Evolutionary conservation across 2,329 filamentous ascomycete genomes (phyloP), one percentile per base, ranked within the genome.

Genomic region (Aspergillus sp.): DNA sequence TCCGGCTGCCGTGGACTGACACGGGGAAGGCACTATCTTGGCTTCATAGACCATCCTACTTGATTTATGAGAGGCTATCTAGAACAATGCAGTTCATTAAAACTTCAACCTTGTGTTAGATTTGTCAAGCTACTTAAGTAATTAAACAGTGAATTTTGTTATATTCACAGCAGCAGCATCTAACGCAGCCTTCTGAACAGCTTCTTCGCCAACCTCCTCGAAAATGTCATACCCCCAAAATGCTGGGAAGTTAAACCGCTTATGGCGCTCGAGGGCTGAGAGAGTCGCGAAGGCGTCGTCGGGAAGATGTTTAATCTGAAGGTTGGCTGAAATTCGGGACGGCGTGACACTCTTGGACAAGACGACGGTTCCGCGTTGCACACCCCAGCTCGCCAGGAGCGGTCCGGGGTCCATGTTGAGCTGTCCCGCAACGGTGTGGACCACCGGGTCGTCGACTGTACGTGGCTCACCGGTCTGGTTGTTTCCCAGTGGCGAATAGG

Each of bases 361-460:
- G 5, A 82, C 81, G 18, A 81, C 76, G 0, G 79, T 81, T 1
- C 81, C 81, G 15, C 82, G 72, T 63, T 83, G 79, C 4, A 84
- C 74, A 8, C 75, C 79, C 81, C 82, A 85, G 61, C 77, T 79
- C 43, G 84, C 76, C 4, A 85, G 72, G 3, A 85, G 69, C 64
- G 83, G 80, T 4, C 81, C 81, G 1, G 80, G 78, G 15, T 86
- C 78, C 65, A 80, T 81, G n/a, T 83, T 80, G 30, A 81, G 77
- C 65, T 85, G 83, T 75, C 84, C 83, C 68, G 85, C 80, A 6
- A 88, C 83, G 45, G 87, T 75, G 67, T 84, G 78, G 18, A 86
- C 75, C 5, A 86, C 77, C 0, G 83, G 80, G 68, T 85, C 85
- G 52, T 86, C 84, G 49, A 81, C 80, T 62, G 88, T 78, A 15